Conservation (phyloP, 768 basidiomycete genomes). For the Psilocybe azurescens region DNA sequence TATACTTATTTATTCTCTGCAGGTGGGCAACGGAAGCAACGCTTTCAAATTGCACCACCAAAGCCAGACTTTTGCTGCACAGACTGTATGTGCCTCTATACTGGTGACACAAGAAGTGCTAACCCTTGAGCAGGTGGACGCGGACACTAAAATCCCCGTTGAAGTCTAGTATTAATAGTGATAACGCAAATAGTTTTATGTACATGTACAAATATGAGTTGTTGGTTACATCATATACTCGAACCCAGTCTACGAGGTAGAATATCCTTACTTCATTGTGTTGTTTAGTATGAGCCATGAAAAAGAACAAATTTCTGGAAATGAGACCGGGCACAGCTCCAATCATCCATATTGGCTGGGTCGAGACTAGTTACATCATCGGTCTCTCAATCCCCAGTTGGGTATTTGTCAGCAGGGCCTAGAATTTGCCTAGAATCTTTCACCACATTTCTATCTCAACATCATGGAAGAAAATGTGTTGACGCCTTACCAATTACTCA, state of each 20-base stretch:
- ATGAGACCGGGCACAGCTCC: no score
- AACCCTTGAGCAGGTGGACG: conserved; percentile 7
- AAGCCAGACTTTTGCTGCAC: conserved; percentile 25
- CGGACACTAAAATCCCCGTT: conserved; percentile 15
- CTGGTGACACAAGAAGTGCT: conserved; percentile 10
- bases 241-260: no score
- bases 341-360: no score
- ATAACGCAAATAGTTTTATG: background rate
- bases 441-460: background rate
- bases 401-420: conserved; percentile 1
- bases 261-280: no score
- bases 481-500: conserved; percentile 43
- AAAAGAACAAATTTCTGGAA: no score
- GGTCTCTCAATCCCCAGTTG: background rate
- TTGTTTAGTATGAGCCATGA: no score
- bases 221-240: no score
- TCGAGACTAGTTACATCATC: background rate
- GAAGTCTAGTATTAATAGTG: background rate
- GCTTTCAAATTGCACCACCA: conserved; percentile 29
- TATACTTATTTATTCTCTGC: background rate
- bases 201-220: background rate
- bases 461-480: conserved; percentile 3
- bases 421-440: conserved; percentile 1
- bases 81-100: conserved; percentile 17
- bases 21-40: conserved; percentile 14